Evolutionary conservation across 2,329 filamentous ascomycete genomes (phyloP).

Genomic region (Alternaria triticina): DNA sequence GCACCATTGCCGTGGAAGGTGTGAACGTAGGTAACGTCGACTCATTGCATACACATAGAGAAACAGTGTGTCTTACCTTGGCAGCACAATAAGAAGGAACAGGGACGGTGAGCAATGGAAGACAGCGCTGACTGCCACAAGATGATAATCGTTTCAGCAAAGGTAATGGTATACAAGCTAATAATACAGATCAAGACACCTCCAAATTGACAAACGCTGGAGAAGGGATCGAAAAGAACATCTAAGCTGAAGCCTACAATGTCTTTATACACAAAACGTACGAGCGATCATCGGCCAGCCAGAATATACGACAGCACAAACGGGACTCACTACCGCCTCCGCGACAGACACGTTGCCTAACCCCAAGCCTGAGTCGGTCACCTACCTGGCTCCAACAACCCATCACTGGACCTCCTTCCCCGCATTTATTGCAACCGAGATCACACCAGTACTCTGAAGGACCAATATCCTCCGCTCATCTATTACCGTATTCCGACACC

Average conservation of each 20-base stretch:
- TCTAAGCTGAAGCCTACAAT: too few species aligned
- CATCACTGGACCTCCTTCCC: background rate
- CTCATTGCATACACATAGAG: background rate
- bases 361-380: background rate
- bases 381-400: background rate
- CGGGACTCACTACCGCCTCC: background rate
- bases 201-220: background rate
- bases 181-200: background rate
- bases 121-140: background rate
- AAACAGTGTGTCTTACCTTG: background rate
- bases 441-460: background rate
- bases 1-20: background rate
- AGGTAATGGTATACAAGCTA: conserved; percentile 6
- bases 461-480: background rate
- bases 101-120: background rate
- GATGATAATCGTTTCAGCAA: background rate
- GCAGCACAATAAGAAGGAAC: background rate
- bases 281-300: background rate
- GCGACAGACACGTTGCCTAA: background rate
- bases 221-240: background rate
- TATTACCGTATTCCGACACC: background rate
- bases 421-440: background rate
- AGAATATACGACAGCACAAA: background rate
- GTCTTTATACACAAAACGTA: background rate
- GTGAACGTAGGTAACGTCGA: background rate